Evolutionary conservation across 352 stramenopile genomes (phyloP).

Genomic region (Elongisporangium prolatum): DNA sequence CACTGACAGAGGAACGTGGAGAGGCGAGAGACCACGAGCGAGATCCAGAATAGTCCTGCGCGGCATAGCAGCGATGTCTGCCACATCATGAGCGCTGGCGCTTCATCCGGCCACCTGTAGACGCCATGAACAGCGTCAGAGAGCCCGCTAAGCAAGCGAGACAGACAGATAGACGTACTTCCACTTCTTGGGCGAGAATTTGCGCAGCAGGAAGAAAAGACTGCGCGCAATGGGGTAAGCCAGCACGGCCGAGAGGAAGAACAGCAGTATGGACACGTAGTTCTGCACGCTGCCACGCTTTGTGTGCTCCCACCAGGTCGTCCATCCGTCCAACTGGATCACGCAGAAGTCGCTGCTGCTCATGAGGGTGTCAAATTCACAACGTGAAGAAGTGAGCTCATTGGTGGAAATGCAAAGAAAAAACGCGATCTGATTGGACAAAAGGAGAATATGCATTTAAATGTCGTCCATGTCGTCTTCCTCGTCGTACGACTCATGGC

Average conservation of each 20-base stretch:
- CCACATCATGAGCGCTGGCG: slow-evolving; percentile 63
- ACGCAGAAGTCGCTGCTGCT: slow-evolving; percentile 34
- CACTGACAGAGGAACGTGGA: slow-evolving; percentile 59
- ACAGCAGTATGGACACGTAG: slow-evolving; percentile 69
- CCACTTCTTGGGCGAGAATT: slow-evolving; percentile 49
- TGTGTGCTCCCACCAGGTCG: slow-evolving; percentile 52
- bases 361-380: not conserved
- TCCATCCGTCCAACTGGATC: slow-evolving; percentile 44
- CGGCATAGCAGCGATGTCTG: slow-evolving; percentile 65
- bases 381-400: not conserved
- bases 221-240: slow-evolving; percentile 62
- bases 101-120: slow-evolving; percentile 63
- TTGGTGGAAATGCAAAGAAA: not conserved
- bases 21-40: slow-evolving; percentile 49
- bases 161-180: slow-evolving; percentile 21
- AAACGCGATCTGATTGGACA: slow-evolving; percentile 6
- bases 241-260: slow-evolving; percentile 73
- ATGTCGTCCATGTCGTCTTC: slow-evolving; percentile 44
- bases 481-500: slow-evolving; percentile 47
- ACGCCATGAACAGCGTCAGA: not conserved
- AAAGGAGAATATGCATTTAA: slow-evolving; percentile 13
- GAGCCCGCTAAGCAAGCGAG: not conserved
- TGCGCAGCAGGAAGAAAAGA: slow-evolving; percentile 58
- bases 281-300: slow-evolving; percentile 40
- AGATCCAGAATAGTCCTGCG: slow-evolving; percentile 63